Conservation (phyloP, 768 basidiomycete species). For the Neoboletus brunneissimus region DNA sequence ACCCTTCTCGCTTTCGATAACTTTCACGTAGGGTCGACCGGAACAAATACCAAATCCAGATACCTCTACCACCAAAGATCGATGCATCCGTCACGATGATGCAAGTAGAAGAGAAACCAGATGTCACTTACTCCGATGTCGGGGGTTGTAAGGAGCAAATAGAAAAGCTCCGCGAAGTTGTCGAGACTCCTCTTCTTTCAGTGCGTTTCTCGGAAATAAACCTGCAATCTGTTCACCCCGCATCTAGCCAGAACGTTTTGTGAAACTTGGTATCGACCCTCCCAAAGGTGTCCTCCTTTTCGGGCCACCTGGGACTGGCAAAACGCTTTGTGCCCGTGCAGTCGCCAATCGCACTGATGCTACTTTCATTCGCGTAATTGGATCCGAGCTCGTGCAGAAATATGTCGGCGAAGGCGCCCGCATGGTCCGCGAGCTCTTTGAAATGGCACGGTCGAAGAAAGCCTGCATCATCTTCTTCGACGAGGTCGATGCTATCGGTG, state of each 20-base stretch:
- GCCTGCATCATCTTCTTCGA: constrained; percentile 99
- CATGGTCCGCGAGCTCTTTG: constrained; percentile 98
- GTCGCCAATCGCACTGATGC: constrained; percentile 99
- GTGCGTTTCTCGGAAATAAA: constrained; percentile 44
- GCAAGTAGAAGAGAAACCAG: constrained; percentile 99
- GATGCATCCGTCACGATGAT: constrained; percentile 99
- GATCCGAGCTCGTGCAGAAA: constrained; percentile 99
- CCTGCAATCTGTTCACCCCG: constrained; percentile 15
- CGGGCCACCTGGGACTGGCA: constrained; percentile 97
- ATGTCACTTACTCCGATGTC: constrained; percentile 96
- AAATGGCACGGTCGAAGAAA: constrained; percentile 98
- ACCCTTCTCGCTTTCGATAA: constrained; percentile 1
- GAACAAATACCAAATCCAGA: constrained; percentile 98
- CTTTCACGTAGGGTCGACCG: constrained; percentile 72
- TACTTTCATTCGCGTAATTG: constrained; percentile 98
- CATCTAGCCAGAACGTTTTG: constrained; percentile 93
- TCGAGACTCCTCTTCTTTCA: constrained; percentile 91
- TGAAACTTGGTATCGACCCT: constrained; percentile 97
- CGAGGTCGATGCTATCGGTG: constrained; percentile 97
- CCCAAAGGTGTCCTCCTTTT: constrained; percentile 97
- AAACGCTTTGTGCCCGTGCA: constrained; percentile 96
- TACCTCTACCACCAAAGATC: constrained; percentile 97
- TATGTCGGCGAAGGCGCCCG: constrained; percentile 99
- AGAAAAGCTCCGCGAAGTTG: constrained; percentile 97
- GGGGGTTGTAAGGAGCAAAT: constrained; percentile 99